phyloP scores from a whole-genome alignment of 1,139 yeast species.

The Saccharomyces hybrid region DNA sequence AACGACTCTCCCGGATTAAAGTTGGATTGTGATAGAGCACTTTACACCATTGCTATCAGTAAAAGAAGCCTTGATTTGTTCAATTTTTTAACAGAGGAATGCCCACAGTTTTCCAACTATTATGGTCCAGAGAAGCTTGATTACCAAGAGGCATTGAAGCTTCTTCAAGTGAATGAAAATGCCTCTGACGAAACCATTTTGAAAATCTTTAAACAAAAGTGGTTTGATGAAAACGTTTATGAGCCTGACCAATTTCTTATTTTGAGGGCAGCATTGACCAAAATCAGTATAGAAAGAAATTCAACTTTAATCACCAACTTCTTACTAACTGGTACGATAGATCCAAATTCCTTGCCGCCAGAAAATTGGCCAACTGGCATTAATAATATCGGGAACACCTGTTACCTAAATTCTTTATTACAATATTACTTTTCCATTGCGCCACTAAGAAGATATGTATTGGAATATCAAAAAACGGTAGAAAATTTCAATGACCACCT shows the following conservation, averaged over 20 bases:
- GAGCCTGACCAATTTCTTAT: constrained; percentile 37
- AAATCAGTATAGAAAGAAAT: constrained; percentile 41
- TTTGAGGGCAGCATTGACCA: constrained; percentile 44
- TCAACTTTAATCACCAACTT: constrained; percentile 48
- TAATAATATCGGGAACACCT: constrained; percentile 90
- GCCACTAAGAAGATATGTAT: constrained; percentile 65
- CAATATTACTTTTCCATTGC: constrained; percentile 84
- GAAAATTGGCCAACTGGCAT: constrained; percentile 83
- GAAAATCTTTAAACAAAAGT: constrained; percentile 43
- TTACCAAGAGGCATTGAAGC: constrained; percentile 36
- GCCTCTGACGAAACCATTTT: constrained; percentile 52
- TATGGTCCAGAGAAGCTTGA: constrained; percentile 23
- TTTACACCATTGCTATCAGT: constrained; percentile 51
- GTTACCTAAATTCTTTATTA: constrained; percentile 80
- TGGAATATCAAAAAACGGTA: constrained; percentile 37
- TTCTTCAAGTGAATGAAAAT: constrained; percentile 38
- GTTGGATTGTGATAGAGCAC: constrained; percentile 37
- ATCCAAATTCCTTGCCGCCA: constrained; percentile 50
- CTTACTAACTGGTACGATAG: constrained; percentile 51
- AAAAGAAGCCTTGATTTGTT: constrained; percentile 40
- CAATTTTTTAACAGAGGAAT: constrained; percentile 27
- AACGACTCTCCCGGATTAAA: constrained; percentile 40
- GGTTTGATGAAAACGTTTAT: constrained; percentile 29
- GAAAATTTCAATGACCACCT: constrained; percentile 22
- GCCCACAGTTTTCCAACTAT: constrained; percentile 26